A percentile compares a stretch with the other conserved stretches of the same genome.
These are phyloP conservation scores for Hypholoma sublateritium DNA, from an alignment of 768 basidiomycete genomes.

Conservation along the genomic window DNA sequence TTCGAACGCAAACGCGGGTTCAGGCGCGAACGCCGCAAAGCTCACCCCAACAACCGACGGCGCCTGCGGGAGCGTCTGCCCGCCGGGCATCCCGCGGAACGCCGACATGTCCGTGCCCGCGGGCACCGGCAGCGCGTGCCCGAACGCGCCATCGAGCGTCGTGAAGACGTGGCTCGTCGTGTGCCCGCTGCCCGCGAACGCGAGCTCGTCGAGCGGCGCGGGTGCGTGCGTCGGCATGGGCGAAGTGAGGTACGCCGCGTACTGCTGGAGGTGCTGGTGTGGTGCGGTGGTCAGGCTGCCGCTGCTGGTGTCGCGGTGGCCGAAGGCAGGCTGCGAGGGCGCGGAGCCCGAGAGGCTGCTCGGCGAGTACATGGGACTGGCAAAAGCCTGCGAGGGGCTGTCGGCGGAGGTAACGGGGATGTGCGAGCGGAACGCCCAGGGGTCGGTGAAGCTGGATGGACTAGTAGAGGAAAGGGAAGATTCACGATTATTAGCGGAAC, in stretches of 20 bases:
- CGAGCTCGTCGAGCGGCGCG: neutral
- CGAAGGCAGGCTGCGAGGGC: neutral
- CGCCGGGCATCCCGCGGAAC: conserved; percentile 40
- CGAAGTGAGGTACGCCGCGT: neutral
- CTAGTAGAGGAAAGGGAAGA: neutral
- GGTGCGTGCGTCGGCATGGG: neutral
- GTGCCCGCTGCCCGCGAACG: conserved; percentile 4
- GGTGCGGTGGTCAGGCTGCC: neutral
- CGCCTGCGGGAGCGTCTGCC: conserved; percentile 37
- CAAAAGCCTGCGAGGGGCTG: neutral
- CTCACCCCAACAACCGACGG: conserved; percentile 26
- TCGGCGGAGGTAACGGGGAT: neutral
- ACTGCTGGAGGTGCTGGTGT: neutral
- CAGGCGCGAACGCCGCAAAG: conserved; percentile 4
- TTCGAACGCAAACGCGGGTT: neutral
- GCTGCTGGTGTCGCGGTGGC: neutral
- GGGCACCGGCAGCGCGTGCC: neutral
- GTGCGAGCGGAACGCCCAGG: neutral
- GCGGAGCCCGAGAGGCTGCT: neutral
- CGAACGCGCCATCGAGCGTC: neutral
- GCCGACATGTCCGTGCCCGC: conserved; percentile 28
- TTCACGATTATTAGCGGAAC: neutral
- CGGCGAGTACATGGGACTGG: neutral
- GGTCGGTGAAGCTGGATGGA: neutral
- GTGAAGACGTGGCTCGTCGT: conserved; percentile 1